Conservation (phyloP, 2,329 filamentous ascomycete genomes). For the Metarhizium robertsii region DNA sequence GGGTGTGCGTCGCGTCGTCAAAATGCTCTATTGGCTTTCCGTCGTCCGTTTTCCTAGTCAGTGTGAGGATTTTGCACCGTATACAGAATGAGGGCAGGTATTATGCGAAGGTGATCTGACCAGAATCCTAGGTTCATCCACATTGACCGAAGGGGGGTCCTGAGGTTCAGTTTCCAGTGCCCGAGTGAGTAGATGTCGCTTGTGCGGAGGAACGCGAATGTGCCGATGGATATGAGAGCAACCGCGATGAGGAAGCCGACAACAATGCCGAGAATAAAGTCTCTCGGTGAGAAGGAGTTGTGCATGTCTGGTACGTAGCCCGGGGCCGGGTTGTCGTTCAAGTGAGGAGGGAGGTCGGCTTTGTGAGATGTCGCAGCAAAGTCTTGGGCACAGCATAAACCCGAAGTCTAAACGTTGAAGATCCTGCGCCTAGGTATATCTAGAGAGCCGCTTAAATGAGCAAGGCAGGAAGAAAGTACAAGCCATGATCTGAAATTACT, state of each 20-base stretch:
- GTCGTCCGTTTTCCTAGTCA: slow-evolving; percentile 19
- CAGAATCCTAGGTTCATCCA: slow-evolving; percentile 58
- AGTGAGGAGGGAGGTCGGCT: no score
- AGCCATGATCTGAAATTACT: no score
- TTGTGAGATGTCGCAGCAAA: no score
- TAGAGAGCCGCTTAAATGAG: no score
- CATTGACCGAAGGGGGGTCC: slow-evolving; percentile 37
- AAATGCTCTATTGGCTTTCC: slow-evolving; percentile 25
- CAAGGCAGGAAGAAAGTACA: no score
- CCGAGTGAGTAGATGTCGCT: slow-evolving; percentile 37
- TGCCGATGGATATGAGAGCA: slow-evolving; percentile 8
- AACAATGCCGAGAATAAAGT: slow-evolving; percentile 19
- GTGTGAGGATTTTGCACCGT: background rate
- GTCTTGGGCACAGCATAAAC: no score
- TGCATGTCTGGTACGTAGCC: background rate
- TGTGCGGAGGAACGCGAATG: slow-evolving; percentile 14
- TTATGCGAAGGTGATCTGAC: slow-evolving; percentile 24
- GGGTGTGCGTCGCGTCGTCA: slow-evolving; percentile 36
- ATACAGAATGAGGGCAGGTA: background rate
- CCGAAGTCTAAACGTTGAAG: no score
- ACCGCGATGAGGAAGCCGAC: slow-evolving; percentile 15
- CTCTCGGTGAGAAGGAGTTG: slow-evolving; percentile 8
- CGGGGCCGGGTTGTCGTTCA: no score
- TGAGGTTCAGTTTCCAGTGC: slow-evolving; percentile 46
- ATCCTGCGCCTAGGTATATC: no score